Base-by-base conservation (phyloP, 2,329 filamentous ascomycete species). In the Aspergillus japonicus region DNA sequence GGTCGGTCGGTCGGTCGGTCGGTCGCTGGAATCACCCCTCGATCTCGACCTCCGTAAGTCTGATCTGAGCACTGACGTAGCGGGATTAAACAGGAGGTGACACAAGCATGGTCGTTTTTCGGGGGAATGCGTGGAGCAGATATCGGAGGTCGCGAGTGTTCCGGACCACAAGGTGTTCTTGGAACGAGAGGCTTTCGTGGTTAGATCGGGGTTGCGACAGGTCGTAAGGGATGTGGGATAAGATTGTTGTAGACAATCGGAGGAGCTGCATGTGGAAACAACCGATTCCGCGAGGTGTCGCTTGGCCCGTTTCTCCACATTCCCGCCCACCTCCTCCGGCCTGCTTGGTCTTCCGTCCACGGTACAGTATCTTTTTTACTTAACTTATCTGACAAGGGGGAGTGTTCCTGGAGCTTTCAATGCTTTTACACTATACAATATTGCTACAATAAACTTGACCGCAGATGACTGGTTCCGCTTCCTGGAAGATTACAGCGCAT, bases 21-120 rank as follows among this genome's bases (percentile, higher is more conserved):
- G 21, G 31, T 50, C 19, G 23, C 39, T 23, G 12, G 31, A 23
- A 23, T 10, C 7, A 2, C 16, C 21, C 50, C 31, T 39, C 14
- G 31, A 14, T 26, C 12, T 12, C 24, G 35, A 23, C 26, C 23
- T 56, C 21, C 29, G 24, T 23, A 50, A 33, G 57, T 66, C 51
- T 52, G 62, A 59, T 66, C 51, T 52, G 62, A 59, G 61, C 55
- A 57, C 60, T 64, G 63, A 57, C 61, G 68, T 62, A 60, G 59
- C 8, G 26, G 26, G 8, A 29, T 53, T 58, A 54, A 58, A 62
- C 60, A 62, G 47, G 56, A 47, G 58, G 26, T 44, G n/a, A 62
- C 61, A 57, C 29, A 59, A 64, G 66, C 70, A 74, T 73, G 65
- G 63, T 72, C 65, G 49, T 53, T 29, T 35, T 19, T 2, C 14